A percentile compares a stretch with the other conserved stretches of the same genome.
Evolutionary conservation across 495 filamentous ascomycete genomes (phyloP).

Genomic region (Endocarpon pusillum): DNA sequence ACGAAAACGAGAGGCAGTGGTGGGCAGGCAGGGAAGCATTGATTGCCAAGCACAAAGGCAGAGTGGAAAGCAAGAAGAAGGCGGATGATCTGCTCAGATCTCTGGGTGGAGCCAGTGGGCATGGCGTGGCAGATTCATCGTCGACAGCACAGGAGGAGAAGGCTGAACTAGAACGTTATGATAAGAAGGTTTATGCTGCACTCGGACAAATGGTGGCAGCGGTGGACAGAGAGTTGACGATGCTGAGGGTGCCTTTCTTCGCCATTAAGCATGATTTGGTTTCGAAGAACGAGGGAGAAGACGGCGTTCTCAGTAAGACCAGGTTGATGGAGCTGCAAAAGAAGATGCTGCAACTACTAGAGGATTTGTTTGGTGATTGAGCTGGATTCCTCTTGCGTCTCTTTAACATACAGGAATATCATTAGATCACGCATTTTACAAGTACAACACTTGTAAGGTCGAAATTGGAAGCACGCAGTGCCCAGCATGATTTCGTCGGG

Average conservation of each 20-base stretch:
- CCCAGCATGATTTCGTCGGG: too few relatives aligned
- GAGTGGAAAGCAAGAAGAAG: conserved; percentile 33
- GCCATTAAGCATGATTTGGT: conserved; percentile 28
- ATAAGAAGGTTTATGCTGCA: conserved; percentile 43
- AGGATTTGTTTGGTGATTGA: conserved; percentile 41
- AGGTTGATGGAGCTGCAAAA: conserved; percentile 36
- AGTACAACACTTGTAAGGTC: too few relatives aligned
- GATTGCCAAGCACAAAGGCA: conserved; percentile 27
- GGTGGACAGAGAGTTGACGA: conserved; percentile 35
- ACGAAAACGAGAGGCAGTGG: conserved; percentile 49
- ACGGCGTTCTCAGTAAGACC: conserved; percentile 19
- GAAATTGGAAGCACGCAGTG: too few relatives aligned
- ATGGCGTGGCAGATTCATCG: not conserved
- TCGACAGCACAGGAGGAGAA: conserved; percentile 27
- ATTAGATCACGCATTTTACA: too few relatives aligned
- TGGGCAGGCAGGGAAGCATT: conserved; percentile 36
- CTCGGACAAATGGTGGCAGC: conserved; percentile 39
- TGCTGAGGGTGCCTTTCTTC: conserved; percentile 51
- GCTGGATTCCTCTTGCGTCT: too few relatives aligned
- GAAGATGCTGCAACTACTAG: conserved; percentile 43
- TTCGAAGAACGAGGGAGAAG: conserved; percentile 1
- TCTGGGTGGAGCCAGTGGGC: not conserved
- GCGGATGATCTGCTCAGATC: conserved; percentile 28
- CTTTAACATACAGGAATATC: too few relatives aligned
- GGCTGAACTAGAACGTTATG: conserved; percentile 38